Percentiles rank a stretch among this genome's conserved stretches.
phyloP scores from a whole-genome alignment of 2,329 filamentous ascomycete genomes.

The Penicillium polonicum region DNA sequence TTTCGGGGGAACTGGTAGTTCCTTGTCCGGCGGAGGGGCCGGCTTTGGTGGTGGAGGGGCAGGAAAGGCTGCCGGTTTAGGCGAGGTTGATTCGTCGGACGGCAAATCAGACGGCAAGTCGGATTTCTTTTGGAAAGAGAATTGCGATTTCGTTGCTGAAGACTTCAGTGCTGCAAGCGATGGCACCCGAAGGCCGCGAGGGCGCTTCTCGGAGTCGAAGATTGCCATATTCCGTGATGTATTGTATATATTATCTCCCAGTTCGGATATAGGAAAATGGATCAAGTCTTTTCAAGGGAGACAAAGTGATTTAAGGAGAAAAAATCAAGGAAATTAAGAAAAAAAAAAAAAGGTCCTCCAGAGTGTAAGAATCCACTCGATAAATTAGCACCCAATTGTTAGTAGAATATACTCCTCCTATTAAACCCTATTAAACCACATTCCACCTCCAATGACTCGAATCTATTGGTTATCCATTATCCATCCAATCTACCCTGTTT shows the following conservation, averaged over 20 bases:
- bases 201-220: constrained; percentile 37
- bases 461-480: background rate
- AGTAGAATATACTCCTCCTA: too few species aligned
- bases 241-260: background rate
- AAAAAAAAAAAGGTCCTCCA: too few species aligned
- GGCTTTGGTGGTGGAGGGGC: constrained; percentile 27
- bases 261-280: background rate
- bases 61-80: constrained; percentile 7
- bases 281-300: background rate
- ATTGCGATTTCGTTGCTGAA: constrained; percentile 25
- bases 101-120: constrained; percentile 14
- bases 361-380: too few species aligned
- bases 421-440: background rate
- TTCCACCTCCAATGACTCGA: background rate
- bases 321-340: background rate
- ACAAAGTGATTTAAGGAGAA: background rate
- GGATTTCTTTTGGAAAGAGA: constrained; percentile 24
- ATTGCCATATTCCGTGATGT: constrained; percentile 27
- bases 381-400: too few species aligned
- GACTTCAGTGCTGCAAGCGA: constrained; percentile 34
- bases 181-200: constrained; percentile 35
- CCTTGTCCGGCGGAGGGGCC: constrained; percentile 25
- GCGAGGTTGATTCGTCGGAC: constrained; percentile 9
- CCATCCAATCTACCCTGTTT: background rate
- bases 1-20: constrained; percentile 13